phyloP scores from a whole-genome alignment of 306 rosid species.

The Pyrus betulifolia region DNA sequence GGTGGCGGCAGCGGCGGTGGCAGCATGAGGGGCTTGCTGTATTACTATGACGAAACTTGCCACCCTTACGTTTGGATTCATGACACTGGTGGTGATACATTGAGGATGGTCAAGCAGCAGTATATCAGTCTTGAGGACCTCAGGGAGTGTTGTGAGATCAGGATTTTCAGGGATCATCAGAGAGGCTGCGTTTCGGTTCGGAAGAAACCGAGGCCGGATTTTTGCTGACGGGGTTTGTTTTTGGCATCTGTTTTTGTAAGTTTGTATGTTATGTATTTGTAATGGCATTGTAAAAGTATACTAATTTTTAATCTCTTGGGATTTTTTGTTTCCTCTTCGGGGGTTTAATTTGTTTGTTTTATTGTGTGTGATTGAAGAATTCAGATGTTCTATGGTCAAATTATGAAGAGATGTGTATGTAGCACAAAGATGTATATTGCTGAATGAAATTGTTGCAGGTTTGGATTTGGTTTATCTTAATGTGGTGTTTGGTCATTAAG shows the following conservation, averaged over 20 bases:
- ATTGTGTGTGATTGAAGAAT: background rate
- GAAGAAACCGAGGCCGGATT: constrained; percentile 69
- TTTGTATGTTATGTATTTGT: constrained; percentile 15
- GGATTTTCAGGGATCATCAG: constrained; percentile 87
- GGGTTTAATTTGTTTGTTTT: background rate
- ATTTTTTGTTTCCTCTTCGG: background rate
- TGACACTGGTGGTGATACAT: constrained; percentile 60
- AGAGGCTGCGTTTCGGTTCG: constrained; percentile 69
- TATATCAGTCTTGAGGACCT: constrained; percentile 84
- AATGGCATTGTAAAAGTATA: background rate
- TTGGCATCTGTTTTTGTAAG: background rate
- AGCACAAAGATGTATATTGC: background rate
- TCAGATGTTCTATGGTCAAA: background rate
- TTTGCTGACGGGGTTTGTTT: constrained; percentile 41
- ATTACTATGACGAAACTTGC: constrained; percentile 74
- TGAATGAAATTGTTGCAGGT: constrained; percentile 1
- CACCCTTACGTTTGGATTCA: constrained; percentile 94
- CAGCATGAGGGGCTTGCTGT: constrained; percentile 64
- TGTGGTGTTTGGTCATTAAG: background rate
- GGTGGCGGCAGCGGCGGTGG: constrained; percentile 23
- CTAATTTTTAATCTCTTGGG: background rate
- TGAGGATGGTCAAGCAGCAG: constrained; percentile 90
- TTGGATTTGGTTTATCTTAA: background rate
- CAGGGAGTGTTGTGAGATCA: constrained; percentile 71
- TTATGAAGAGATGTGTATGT: background rate